Percentiles rank a stretch among this genome's conserved stretches.
These are phyloP conservation scores for Phytomonas francai DNA, from an alignment of 208 protist species.

Conservation along the genomic window DNA sequence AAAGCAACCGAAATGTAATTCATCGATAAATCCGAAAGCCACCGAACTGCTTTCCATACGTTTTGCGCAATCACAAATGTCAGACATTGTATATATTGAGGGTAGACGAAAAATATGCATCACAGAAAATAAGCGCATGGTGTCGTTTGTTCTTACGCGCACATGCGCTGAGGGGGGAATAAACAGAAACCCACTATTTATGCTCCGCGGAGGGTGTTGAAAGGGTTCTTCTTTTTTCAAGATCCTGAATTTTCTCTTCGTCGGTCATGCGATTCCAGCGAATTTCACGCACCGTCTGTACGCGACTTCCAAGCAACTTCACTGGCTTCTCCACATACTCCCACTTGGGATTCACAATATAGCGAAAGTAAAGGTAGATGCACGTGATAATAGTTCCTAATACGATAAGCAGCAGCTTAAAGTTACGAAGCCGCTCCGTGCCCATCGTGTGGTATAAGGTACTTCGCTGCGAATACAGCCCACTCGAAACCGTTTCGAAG, in stretches of 20 bases:
- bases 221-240: constrained; percentile 7
- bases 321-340: constrained; percentile 70
- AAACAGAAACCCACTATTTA: not conserved
- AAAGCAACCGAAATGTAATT: too few species aligned
- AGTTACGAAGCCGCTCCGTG: constrained; percentile 72
- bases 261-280: constrained; percentile 33
- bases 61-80: not conserved
- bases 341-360: constrained; percentile 85
- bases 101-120: not conserved
- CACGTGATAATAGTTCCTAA: constrained; percentile 51
- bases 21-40: not conserved
- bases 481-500: constrained; percentile 83
- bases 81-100: not conserved
- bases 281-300: constrained; percentile 50
- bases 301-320: constrained; percentile 60
- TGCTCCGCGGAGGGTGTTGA: constrained; percentile 1
- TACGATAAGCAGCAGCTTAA: constrained; percentile 72
- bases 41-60: not conserved
- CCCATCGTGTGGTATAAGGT: constrained; percentile 85
- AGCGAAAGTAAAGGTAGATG: constrained; percentile 79
- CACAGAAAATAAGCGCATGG: not conserved
- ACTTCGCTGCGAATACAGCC: constrained; percentile 79
- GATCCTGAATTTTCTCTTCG: constrained; percentile 24
- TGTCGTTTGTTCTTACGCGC: not conserved
- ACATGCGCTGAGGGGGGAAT: not conserved